Conservation (phyloP, 2,329 filamentous ascomycete species). For the Hymenoscyphus fructigenus region DNA sequence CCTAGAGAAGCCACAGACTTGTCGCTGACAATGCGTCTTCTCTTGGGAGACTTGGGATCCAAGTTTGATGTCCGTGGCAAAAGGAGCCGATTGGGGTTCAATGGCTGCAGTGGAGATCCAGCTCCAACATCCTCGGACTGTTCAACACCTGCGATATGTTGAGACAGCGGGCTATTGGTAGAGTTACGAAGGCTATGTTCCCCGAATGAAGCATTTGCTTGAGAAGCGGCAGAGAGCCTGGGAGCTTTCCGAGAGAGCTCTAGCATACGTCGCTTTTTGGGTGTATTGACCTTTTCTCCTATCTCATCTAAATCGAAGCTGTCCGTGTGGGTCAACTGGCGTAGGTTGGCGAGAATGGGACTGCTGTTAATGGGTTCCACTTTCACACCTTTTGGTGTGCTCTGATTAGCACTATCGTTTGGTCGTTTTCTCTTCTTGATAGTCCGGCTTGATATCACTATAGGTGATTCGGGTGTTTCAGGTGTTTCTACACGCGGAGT, state of each 20-base stretch:
- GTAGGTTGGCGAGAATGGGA: slow-evolving; percentile 27
- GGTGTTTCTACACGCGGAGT: not conserved
- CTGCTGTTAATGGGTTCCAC: slow-evolving; percentile 32
- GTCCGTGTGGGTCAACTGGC: slow-evolving; percentile 24
- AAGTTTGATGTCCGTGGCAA: slow-evolving; percentile 25
- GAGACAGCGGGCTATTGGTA: slow-evolving; percentile 3
- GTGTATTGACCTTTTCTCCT: slow-evolving; percentile 37
- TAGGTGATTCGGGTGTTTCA: slow-evolving; percentile 25
- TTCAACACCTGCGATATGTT: not conserved
- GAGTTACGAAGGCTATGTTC: not conserved
- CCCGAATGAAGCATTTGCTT: slow-evolving; percentile 7
- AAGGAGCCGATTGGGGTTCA: slow-evolving; percentile 32
- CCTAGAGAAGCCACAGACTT: slow-evolving; percentile 21
- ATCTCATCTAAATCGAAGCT: slow-evolving; percentile 40
- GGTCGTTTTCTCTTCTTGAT: slow-evolving; percentile 32
- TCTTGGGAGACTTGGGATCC: slow-evolving; percentile 18
- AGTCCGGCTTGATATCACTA: slow-evolving; percentile 27
- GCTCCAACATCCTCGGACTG: slow-evolving; percentile 9
- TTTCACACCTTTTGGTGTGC: slow-evolving; percentile 28
- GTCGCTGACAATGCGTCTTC: slow-evolving; percentile 21
- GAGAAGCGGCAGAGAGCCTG: slow-evolving; percentile 9
- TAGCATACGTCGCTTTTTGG: slow-evolving; percentile 32
- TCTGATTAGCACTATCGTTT: slow-evolving; percentile 9
- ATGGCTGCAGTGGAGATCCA: slow-evolving; percentile 26
- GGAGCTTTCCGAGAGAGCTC: slow-evolving; percentile 15